These are phyloP conservation scores for Maudiozyma serrabonitensis DNA, from an alignment of 805 yeast species.

Conservation along the genomic window DNA sequence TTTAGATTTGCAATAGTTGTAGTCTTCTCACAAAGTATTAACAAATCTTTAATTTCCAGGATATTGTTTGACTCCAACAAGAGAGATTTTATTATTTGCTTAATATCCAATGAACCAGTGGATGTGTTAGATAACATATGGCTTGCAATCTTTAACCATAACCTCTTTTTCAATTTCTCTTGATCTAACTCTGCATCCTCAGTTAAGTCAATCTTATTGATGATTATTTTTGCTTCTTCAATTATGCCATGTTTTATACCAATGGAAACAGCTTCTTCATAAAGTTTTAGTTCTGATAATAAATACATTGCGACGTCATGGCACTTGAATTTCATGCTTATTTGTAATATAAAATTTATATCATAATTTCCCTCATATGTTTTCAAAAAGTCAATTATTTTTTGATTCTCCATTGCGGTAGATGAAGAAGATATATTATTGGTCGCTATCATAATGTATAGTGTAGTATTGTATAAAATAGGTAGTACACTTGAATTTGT, in stretches of 20 bases:
- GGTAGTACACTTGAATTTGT: not conserved
- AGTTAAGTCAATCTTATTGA: not conserved
- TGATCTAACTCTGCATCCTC: not conserved
- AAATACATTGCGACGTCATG: slow-evolving; percentile 61
- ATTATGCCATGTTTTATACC: slow-evolving; percentile 51
- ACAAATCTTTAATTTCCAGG: slow-evolving; percentile 65
- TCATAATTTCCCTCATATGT: slow-evolving; percentile 37
- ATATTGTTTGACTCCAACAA: slow-evolving; percentile 38
- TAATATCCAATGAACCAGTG: slow-evolving; percentile 13
- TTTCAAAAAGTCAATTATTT: slow-evolving; percentile 43
- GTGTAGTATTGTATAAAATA: slow-evolving; percentile 60
- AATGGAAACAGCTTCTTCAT: slow-evolving; percentile 70
- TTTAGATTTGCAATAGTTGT: slow-evolving; percentile 74
- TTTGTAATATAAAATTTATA: slow-evolving; percentile 61
- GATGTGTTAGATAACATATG: slow-evolving; percentile 19
- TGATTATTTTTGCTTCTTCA: slow-evolving; percentile 20
- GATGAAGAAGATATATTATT: slow-evolving; percentile 17
- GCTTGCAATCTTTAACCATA: slow-evolving; percentile 59
- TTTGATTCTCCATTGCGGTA: slow-evolving; percentile 33
- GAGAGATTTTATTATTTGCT: slow-evolving; percentile 29
- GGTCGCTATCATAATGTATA: slow-evolving; percentile 44
- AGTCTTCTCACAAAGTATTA: slow-evolving; percentile 79
- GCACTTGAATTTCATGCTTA: slow-evolving; percentile 53
- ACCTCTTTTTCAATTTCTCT: slow-evolving; percentile 45
- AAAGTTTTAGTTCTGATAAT: slow-evolving; percentile 57